phyloP scores from a whole-genome alignment of 2,329 filamentous ascomycete genomes.

The Diaporthe caulivora region DNA sequence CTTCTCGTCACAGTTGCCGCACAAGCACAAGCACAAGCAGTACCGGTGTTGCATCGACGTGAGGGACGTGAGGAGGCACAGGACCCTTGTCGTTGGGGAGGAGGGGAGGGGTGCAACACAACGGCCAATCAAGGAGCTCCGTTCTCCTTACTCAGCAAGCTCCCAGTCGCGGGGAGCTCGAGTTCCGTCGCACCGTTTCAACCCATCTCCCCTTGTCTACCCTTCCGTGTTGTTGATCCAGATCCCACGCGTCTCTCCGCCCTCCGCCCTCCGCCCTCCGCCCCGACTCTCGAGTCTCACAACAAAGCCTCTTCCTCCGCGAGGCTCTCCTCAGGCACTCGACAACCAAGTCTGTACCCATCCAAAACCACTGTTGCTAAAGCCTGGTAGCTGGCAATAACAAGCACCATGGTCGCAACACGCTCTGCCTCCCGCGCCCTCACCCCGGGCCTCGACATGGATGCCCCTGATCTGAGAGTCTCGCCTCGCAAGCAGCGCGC shows the following conservation, averaged over 20 bases:
- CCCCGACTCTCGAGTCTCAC: background rate
- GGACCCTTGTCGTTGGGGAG: slow-evolving; percentile 4
- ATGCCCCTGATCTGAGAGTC: slow-evolving; percentile 25
- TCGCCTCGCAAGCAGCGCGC: slow-evolving; percentile 26
- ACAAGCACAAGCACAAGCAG: background rate
- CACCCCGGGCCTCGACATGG: slow-evolving; percentile 33
- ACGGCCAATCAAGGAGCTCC: slow-evolving; percentile 2
- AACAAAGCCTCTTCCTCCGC: slow-evolving; percentile 1
- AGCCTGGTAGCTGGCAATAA: background rate
- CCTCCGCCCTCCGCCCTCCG: too few relatives aligned
- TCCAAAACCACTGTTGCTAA: background rate
- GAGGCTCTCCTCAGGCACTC: background rate
- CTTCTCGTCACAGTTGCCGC: background rate
- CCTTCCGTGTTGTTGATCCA: background rate
- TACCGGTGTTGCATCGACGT: slow-evolving; percentile 10
- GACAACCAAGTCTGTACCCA: background rate
- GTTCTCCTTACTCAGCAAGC: background rate
- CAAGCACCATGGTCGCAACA: slow-evolving; percentile 36
- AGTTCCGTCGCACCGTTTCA: slow-evolving; percentile 23
- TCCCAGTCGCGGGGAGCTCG: slow-evolving; percentile 2
- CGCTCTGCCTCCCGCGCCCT: slow-evolving; percentile 37
- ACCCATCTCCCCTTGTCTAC: background rate
- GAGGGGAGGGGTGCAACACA: background rate
- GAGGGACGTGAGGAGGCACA: slow-evolving; percentile 15
- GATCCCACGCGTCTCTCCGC: background rate